These are phyloP conservation scores for Rhodamnia argentea DNA, from an alignment of 345 rosid genomes.

Conservation along the genomic window DNA sequence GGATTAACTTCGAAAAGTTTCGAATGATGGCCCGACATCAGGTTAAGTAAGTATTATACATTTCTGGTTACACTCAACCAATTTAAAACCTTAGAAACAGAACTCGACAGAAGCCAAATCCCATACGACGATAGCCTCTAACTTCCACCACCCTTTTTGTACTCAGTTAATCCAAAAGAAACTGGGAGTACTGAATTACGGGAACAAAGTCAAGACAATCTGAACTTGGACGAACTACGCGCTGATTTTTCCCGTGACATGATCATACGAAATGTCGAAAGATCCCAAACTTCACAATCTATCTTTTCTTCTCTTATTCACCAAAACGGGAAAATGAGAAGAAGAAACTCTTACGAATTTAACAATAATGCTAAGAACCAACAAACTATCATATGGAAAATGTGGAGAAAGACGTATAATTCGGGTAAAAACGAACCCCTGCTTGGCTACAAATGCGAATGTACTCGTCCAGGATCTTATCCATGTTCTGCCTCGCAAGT, in stretches of 20 bases:
- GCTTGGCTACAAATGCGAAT: slow-evolving; percentile 31
- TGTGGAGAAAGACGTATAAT: slow-evolving; percentile 7
- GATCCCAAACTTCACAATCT: neutral
- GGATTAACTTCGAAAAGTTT: neutral
- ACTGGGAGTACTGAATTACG: neutral
- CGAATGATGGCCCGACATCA: neutral
- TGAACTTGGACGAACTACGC: neutral
- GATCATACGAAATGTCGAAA: neutral
- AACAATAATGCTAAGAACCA: neutral
- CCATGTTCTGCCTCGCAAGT: slow-evolving; percentile 38
- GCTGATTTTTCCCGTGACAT: neutral
- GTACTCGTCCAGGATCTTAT: slow-evolving; percentile 27
- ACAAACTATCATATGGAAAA: neutral
- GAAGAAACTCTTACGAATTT: neutral
- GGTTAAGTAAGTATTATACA: neutral
- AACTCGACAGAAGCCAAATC: neutral
- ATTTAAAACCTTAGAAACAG: neutral
- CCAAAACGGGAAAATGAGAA: neutral
- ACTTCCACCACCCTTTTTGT: neutral
- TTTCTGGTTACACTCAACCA: neutral
- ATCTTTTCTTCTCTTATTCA: neutral
- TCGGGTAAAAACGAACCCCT: slow-evolving; percentile 23
- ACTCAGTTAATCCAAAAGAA: neutral
- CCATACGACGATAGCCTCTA: neutral
- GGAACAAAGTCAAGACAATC: neutral